These are phyloP conservation scores for Yamadazyma diospyri DNA, from an alignment of 1,139 yeast species.

Conservation along the genomic window DNA sequence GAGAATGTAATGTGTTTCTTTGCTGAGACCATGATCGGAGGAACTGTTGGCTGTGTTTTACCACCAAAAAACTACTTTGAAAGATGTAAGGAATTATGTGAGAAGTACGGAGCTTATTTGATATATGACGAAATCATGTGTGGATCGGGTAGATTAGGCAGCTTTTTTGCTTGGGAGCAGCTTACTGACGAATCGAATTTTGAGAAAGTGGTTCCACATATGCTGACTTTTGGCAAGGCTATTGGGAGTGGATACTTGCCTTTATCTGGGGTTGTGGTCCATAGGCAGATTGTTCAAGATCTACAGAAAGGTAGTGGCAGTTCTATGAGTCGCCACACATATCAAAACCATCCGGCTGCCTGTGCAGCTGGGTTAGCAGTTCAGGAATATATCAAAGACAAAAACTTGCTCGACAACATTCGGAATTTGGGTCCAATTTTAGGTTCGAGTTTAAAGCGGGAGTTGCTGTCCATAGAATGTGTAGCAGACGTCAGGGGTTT, in stretches of 20 bases:
- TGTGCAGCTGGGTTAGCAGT: slow-evolving; percentile 56
- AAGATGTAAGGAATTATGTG: slow-evolving; percentile 48
- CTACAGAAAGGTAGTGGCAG: slow-evolving; percentile 41
- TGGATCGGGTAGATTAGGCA: slow-evolving; percentile 49
- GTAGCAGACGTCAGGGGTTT: slow-evolving; percentile 57
- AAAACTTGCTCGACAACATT: slow-evolving; percentile 43
- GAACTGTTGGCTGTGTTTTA: slow-evolving; percentile 51
- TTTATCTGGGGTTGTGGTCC: slow-evolving; percentile 54
- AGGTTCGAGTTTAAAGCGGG: slow-evolving; percentile 35
- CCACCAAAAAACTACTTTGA: slow-evolving; percentile 57
- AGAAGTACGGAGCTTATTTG: slow-evolving; percentile 53
- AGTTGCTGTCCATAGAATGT: slow-evolving; percentile 26
- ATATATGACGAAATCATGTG: slow-evolving; percentile 63
- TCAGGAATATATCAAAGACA: slow-evolving; percentile 45
- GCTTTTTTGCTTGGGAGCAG: slow-evolving; percentile 45
- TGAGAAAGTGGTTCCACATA: slow-evolving; percentile 50
- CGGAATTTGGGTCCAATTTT: slow-evolving; percentile 43
- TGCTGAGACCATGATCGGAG: slow-evolving; percentile 54
- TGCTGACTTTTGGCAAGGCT: slow-evolving; percentile 60
- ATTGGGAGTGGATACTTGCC: slow-evolving; percentile 61
- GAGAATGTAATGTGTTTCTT: slow-evolving; percentile 51
- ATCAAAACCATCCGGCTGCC: slow-evolving; percentile 54
- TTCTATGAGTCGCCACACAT: slow-evolving; percentile 53
- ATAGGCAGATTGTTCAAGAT: slow-evolving; percentile 42
- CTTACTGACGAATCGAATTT: slow-evolving; percentile 14